Conservation (phyloP, 805 yeast genomes). For the Kockiozyma suomiensis region DNA sequence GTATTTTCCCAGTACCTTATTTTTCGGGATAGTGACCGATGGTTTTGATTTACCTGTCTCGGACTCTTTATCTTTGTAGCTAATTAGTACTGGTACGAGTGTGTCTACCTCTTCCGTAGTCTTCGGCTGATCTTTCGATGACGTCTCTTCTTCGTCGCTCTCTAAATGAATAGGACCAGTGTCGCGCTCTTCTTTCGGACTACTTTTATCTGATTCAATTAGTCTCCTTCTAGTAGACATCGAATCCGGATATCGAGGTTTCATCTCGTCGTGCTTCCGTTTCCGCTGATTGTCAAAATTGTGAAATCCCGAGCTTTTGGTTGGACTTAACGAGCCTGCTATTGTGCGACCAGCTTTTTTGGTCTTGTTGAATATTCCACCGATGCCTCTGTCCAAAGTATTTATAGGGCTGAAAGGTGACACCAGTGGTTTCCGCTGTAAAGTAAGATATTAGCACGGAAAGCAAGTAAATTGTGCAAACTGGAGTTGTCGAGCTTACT, state of each 20-base stretch:
- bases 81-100: background rate
- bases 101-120: background rate
- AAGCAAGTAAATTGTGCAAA: no score
- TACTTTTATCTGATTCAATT: background rate
- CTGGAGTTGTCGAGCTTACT: background rate
- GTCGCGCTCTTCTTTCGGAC: background rate
- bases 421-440: background rate
- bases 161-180: constrained; percentile 5
- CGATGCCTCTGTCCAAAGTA: background rate
- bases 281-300: constrained; percentile 4
- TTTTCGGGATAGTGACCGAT: background rate
- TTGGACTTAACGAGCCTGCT: background rate
- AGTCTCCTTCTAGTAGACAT: background rate
- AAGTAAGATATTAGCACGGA: background rate
- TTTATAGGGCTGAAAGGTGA: constrained; percentile 2
- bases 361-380: background rate
- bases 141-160: constrained; percentile 12
- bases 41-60: background rate
- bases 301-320: background rate
- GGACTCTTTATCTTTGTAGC: background rate
- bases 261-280: constrained; percentile 18
- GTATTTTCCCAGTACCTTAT: background rate
- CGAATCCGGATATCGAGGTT: background rate
- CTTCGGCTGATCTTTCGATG: background rate
- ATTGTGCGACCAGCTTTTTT: background rate